These are phyloP conservation scores for Discostella stelligeroides DNA, from an alignment of 108 stramenopile genomes.

Conservation along the genomic window DNA sequence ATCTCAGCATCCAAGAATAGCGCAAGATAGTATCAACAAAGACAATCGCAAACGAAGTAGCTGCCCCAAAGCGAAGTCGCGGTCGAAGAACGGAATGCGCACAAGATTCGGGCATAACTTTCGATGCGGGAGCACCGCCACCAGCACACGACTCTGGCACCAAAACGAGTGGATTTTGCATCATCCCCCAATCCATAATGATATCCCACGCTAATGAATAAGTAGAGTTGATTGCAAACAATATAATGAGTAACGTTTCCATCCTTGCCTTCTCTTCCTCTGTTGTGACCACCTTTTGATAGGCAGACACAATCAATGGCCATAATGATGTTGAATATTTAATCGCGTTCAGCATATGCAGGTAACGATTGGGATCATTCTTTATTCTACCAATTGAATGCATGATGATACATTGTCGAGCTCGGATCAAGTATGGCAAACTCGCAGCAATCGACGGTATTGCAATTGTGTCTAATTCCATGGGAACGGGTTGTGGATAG, in stretches of 20 bases:
- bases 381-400: constrained; percentile 67
- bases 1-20: constrained; percentile 73
- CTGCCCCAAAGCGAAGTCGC: constrained; percentile 70
- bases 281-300: constrained; percentile 65
- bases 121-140: not conserved
- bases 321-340: constrained; percentile 83
- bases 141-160: constrained; percentile 52
- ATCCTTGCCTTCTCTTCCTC: constrained; percentile 42
- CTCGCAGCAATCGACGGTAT: constrained; percentile 74
- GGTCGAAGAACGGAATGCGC: constrained; percentile 68
- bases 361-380: constrained; percentile 69
- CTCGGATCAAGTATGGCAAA: constrained; percentile 81
- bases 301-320: constrained; percentile 77
- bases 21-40: constrained; percentile 67
- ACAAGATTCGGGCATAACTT: constrained; percentile 28
- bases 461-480: constrained; percentile 66
- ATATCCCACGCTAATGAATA: constrained; percentile 78
- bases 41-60: constrained; percentile 62
- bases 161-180: constrained; percentile 65
- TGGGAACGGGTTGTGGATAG: constrained; percentile 79
- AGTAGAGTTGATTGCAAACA: constrained; percentile 75
- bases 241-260: constrained; percentile 57
- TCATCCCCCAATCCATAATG: constrained; percentile 92
- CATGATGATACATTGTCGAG: constrained; percentile 85
- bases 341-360: constrained; percentile 81